Conservation (phyloP, 192 early-diverging fungal species). For the Fimicolochytrium jonesii region DNA sequence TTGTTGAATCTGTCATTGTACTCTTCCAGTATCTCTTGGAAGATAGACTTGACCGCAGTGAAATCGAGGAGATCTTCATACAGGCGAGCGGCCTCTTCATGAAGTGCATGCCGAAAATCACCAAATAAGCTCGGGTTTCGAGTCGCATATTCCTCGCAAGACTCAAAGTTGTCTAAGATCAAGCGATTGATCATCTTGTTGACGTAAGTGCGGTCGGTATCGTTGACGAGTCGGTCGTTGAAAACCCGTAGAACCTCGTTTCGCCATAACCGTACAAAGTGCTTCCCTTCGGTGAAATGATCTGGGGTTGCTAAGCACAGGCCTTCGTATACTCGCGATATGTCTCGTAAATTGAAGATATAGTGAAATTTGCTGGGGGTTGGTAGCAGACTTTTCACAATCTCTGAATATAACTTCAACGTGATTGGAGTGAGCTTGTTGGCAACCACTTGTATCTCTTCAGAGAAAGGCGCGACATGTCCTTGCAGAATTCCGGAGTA, state of each 20-base stretch:
- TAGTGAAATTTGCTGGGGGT: slow-evolving; percentile 63
- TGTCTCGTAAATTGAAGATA: slow-evolving; percentile 62
- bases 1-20: slow-evolving; percentile 58
- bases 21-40: slow-evolving; percentile 58
- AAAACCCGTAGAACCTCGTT: slow-evolving; percentile 57
- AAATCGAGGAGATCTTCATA: slow-evolving; percentile 63
- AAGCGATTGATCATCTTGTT: slow-evolving; percentile 53
- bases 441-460: slow-evolving; percentile 33
- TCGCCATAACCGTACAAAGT: slow-evolving; percentile 54
- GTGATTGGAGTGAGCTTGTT: slow-evolving; percentile 45
- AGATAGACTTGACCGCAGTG: slow-evolving; percentile 53
- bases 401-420: slow-evolving; percentile 49
- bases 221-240: slow-evolving; percentile 53
- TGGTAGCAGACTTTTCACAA: slow-evolving; percentile 52
- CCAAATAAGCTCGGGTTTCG: slow-evolving; percentile 55
- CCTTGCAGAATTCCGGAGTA: slow-evolving; percentile 56
- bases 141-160: slow-evolving; percentile 50
- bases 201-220: slow-evolving; percentile 49
- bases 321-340: slow-evolving; percentile 58
- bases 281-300: slow-evolving; percentile 45
- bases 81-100: slow-evolving; percentile 51
- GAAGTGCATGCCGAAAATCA: slow-evolving; percentile 55
- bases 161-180: slow-evolving; percentile 55
- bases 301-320: slow-evolving; percentile 49
- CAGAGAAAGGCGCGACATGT: slow-evolving; percentile 45